Base-by-base conservation (phyloP, 768 basidiomycete species). In the Dacryopinax primogenitus region DNA sequence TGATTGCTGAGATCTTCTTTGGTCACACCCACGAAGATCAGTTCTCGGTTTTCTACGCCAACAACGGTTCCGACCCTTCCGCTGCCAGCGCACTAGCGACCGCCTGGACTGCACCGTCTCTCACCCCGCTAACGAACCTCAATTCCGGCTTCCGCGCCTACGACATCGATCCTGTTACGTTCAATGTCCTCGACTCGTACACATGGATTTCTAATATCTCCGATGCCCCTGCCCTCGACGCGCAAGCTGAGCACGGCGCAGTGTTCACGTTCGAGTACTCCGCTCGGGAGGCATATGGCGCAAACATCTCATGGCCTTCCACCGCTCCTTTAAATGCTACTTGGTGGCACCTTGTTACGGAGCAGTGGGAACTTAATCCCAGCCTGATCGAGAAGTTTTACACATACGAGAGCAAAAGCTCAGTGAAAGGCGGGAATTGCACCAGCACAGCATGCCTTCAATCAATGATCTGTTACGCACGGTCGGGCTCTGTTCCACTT, bases 91-190 rank as follows among this genome's bases (percentile, higher is more conserved):
- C 71, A 1, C 41, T 72, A 9, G 70, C 70, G 11, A 70, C 71
- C 1, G 65, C 64, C 1, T 69, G 69, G 66, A 32, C 21, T 64
- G 61, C 9, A 12, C 32, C 33, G 1, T 33, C n/a, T 21, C 34
- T 28, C 2, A n/a, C 12, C 21, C 23, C 13, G 21, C 41, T 23
- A 23, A 21, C 62, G 12, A 30, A 36, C 23, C 12, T n/a, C 9
- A 72, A 72, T 62, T 71, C 72, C 1, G 70, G 68, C 23, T 72
- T 71, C 51, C 45, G 72, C 3, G 68, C 71, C 1, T 71, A 71
- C 64, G 72, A 72, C 26, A 39, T 72, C 23, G 72, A 72, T 33
- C 83, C 84, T 1, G 84, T 84, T 66, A 69, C 72, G 3, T 71
- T 66, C 41, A 71, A 71, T 15, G 16, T 33, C 15, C 35, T 64